Evolutionary conservation across 176 grass and related monocot genomes (phyloP), one percentile per base, ranked within the genome.

Genomic region (Calamus simplicifolius): DNA sequence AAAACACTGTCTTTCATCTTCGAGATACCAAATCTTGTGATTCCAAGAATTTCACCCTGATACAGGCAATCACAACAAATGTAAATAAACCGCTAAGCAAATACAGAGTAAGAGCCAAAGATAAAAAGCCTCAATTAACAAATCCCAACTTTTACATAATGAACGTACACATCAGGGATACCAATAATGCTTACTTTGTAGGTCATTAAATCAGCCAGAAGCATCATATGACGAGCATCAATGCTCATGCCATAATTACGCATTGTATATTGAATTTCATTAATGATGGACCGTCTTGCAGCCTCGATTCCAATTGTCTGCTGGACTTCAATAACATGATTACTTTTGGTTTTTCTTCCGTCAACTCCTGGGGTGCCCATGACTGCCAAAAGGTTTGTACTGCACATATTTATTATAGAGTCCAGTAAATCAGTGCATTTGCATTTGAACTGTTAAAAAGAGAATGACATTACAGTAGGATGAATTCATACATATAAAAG

Each of bases 161-260:
- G 3, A 18, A 23, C 18, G 13, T 18, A 3, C 23, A 25, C 53
- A 56, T 4, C 18, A 56, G 13, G 12, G 8, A 56, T 7, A 56
- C 4, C 2, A 60, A 28, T 60, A 55, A 69, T 25, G 69, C 48
- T 69, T 51, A 87, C 86, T 77, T 90, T 96, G 57, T 90, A 96
- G 69, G 92, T 96, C 92, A 96, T 96, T 59, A 96, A 77, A 80
- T 96, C 92, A 66, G 83, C 92, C 59, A 96, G 75, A 67, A 96
- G 92, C 83, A 87, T 90, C 92, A 96, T 96, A 77, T 96, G 86
- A 64, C 92, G 82, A 57, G 57, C 56, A 82, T 96, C 92, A 55
- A 90, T 96, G 52, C 79, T 90, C 92, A 96, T 96, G 12, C 81
- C 84, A 74, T 96, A 75, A 30, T 61, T 62, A 30, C 64, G 65